Percentiles rank a stretch among this genome's conserved stretches.
Evolutionary conservation across 805 yeast genomes (phyloP).

Genomic region (Tetrapisispora fleetii): DNA sequence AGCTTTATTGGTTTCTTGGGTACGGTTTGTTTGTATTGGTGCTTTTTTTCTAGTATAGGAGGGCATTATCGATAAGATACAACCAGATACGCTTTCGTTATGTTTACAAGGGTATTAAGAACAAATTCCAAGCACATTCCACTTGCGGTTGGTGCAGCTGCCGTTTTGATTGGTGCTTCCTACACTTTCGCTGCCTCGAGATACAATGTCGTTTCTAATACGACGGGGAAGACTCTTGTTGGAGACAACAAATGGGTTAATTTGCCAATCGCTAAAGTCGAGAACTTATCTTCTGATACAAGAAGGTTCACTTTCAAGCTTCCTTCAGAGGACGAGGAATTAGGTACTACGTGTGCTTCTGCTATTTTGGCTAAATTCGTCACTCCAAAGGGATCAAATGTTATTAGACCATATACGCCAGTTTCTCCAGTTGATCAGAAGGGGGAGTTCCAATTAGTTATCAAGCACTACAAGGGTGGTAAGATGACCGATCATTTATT

Average conservation of each 20-base stretch:
- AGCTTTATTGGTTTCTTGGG: too few species aligned
- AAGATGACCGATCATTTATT: constrained; percentile 70
- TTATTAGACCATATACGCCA: constrained; percentile 87
- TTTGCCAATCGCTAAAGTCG: constrained; percentile 39
- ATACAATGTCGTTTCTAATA: background rate
- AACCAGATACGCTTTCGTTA: background rate
- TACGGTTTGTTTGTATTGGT: too few species aligned
- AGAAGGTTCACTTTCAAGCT: constrained; percentile 63
- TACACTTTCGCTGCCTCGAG: background rate
- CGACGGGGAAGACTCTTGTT: constrained; percentile 35
- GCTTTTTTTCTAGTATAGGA: too few species aligned
- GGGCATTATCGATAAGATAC: too few species aligned
- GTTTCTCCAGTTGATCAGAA: constrained; percentile 54
- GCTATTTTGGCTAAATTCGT: constrained; percentile 71
- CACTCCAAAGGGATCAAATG: constrained; percentile 75
- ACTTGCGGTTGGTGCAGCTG: constrained; percentile 40
- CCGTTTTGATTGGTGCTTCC: constrained; percentile 30
- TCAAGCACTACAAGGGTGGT: constrained; percentile 81
- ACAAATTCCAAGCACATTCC: constrained; percentile 24
- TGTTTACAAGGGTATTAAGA: constrained; percentile 21
- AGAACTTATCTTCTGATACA: constrained; percentile 49
- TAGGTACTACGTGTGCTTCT: constrained; percentile 76
- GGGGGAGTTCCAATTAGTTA: constrained; percentile 70
- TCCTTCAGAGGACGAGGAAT: constrained; percentile 51
- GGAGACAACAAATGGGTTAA: constrained; percentile 67